These are phyloP conservation scores for Pseudognaphalium luteoalbum DNA, from an alignment of 129 eudicot genomes.

Conservation along the genomic window DNA sequence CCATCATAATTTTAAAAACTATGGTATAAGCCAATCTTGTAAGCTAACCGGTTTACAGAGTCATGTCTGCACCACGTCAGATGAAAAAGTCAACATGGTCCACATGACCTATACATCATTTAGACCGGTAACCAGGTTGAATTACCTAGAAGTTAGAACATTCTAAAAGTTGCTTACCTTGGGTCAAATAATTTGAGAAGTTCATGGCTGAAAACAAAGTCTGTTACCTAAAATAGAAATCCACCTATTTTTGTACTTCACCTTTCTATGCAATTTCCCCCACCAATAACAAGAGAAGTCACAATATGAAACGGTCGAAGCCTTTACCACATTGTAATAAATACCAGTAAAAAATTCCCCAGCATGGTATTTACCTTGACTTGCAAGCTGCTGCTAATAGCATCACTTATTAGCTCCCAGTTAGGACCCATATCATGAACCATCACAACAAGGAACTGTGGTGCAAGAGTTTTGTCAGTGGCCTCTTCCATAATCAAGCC, in stretches of 20 bases:
- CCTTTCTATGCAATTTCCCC: not conserved
- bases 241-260: not conserved
- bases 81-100: not conserved
- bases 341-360: not conserved
- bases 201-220: not conserved
- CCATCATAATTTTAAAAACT: not conserved
- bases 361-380: conserved; percentile 53
- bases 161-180: not conserved
- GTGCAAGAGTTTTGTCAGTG: conserved; percentile 21
- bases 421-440: conserved; percentile 96
- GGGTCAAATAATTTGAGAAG: not conserved
- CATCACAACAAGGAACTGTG: conserved; percentile 87
- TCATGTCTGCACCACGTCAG: not conserved
- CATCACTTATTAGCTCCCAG: conserved; percentile 97
- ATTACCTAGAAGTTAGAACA: not conserved
- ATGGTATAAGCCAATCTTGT: not conserved
- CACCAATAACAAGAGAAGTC: not conserved
- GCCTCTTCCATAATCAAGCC: conserved; percentile 10
- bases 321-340: not conserved
- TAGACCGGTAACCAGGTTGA: not conserved
- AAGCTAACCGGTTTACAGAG: not conserved
- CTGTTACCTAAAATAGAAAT: not conserved
- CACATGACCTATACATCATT: not conserved
- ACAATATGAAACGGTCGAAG: conserved; percentile 9
- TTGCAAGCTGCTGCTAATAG: conserved; percentile 70